phyloP scores from a whole-genome alignment of 441 rosid genomes.

The Croton laevigatus region DNA sequence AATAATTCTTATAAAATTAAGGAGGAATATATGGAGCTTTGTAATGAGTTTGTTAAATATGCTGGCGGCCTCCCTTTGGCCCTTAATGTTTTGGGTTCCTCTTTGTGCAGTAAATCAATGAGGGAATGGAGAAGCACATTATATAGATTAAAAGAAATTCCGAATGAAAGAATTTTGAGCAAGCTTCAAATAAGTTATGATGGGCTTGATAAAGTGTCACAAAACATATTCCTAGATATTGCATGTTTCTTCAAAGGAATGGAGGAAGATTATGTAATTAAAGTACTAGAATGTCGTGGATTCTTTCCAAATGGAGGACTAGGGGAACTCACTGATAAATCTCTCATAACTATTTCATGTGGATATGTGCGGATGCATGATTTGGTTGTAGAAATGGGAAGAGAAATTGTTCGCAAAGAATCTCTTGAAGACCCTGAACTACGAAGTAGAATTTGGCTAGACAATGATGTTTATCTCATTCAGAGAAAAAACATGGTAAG shows the following conservation, averaged over 20 bases:
- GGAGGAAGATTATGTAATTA: not conserved
- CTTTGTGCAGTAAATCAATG: conserved; percentile 7
- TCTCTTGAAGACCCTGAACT: conserved; percentile 1
- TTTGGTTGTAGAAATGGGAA: not conserved
- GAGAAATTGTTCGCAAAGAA: not conserved
- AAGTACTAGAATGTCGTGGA: too few relatives aligned
- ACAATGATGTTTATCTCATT: too few relatives aligned
- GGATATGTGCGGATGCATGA: not conserved
- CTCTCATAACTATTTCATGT: not conserved
- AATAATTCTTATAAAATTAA: not conserved
- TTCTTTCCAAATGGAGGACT: too few relatives aligned
- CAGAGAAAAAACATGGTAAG: not conserved
- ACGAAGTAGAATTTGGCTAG: not conserved
- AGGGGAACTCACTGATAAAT: not conserved
- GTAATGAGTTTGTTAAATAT: conserved; percentile 1
- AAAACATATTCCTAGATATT: not conserved
- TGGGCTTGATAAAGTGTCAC: not conserved
- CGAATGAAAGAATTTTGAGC: not conserved
- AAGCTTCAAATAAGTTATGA: not conserved
- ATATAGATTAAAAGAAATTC: not conserved
- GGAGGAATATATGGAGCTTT: not conserved
- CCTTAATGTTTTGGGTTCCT: conserved; percentile 13
- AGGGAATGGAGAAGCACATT: conserved; percentile 17
- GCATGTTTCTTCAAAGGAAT: not conserved
- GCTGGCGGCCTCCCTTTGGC: conserved; percentile 24